These are phyloP conservation scores for Neurospora sp. DNA, from an alignment of 495 filamentous ascomycete genomes.

Conservation along the genomic window DNA sequence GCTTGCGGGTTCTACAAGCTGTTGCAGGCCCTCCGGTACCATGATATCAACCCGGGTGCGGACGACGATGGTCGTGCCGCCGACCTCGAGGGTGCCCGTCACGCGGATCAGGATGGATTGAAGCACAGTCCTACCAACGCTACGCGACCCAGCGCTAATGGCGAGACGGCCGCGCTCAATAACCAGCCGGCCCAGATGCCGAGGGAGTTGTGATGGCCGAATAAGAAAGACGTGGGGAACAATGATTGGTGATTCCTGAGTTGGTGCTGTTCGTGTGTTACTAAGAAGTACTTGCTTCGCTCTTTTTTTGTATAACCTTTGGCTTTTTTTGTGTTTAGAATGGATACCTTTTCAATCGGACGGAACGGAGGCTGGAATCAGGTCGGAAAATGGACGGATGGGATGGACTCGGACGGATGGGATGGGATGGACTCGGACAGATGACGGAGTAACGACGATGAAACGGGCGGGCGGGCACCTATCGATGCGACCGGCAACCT, in stretches of 20 bases:
- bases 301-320: neutral
- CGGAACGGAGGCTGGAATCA: neutral
- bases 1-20: conserved; percentile 59
- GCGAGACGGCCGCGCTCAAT: neutral
- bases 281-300: neutral
- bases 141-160: neutral
- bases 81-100: conserved; percentile 7
- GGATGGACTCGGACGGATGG: neutral
- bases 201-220: neutral
- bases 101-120: neutral
- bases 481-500: neutral
- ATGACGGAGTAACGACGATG: neutral
- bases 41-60: conserved; percentile 53
- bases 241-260: neutral
- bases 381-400: neutral
- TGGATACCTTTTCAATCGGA: neutral
- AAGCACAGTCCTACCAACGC: neutral
- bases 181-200: neutral
- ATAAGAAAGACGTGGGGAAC: neutral
- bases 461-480: neutral
- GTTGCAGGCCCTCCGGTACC: conserved; percentile 59
- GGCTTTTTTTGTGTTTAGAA: neutral
- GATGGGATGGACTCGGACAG: neutral
- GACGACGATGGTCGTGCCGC: conserved; percentile 13
- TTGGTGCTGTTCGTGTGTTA: neutral